Conservation (phyloP, 345 rosid genomes). For the Lagerstroemia speciosa region DNA sequence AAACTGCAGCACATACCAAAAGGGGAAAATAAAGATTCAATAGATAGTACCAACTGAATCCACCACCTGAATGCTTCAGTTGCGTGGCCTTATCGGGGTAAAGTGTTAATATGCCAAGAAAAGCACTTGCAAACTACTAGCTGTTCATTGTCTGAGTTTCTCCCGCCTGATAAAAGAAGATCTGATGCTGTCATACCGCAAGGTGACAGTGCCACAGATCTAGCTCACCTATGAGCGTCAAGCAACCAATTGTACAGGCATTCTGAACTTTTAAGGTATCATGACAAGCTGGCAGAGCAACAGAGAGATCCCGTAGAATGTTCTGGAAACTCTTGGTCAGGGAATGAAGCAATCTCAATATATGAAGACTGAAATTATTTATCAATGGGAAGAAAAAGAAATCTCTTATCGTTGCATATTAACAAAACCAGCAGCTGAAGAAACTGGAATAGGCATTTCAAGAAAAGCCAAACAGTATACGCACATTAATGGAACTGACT, state of each 20-base stretch:
- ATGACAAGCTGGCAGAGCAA: neutral
- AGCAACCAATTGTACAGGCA: neutral
- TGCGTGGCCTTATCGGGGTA: neutral
- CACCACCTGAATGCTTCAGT: neutral
- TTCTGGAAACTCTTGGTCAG: too few relatives aligned
- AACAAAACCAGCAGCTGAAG: too few relatives aligned
- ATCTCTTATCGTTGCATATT: too few relatives aligned
- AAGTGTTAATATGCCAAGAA: neutral
- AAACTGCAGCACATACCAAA: neutral
- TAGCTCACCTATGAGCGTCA: too few relatives aligned
- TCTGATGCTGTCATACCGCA: neutral
- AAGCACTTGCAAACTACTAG: neutral
- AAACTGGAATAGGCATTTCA: too few relatives aligned
- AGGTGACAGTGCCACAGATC: too few relatives aligned
- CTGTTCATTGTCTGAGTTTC: neutral
- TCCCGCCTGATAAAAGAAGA: neutral
- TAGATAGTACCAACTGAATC: neutral
- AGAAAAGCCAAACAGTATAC: too few relatives aligned
- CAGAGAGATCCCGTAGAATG: neutral
- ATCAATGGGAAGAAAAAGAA: too few relatives aligned
- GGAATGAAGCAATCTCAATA: too few relatives aligned
- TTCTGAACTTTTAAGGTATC: neutral
- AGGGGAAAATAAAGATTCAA: too few relatives aligned
- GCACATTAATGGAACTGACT: neutral
- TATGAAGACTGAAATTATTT: too few relatives aligned